Evolutionary conservation across 2,329 filamentous ascomycete genomes (phyloP), one percentile per base, ranked within the genome.

Genomic region (Nemania sp.): DNA sequence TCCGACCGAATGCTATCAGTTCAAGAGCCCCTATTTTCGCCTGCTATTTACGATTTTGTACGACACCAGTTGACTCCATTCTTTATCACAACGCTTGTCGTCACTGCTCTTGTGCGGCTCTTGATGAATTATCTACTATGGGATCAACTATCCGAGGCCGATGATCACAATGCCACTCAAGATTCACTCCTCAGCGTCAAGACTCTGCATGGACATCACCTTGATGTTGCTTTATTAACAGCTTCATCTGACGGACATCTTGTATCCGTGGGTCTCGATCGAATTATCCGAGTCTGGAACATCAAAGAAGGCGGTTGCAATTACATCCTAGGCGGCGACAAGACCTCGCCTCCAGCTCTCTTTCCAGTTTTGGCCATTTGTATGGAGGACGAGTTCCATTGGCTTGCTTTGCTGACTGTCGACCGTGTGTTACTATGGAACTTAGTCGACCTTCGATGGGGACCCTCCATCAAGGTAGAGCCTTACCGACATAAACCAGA

Each of bases 81-180:
- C 59, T 68, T 88, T 5, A 77, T 90, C 7, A 83, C 85, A 12
- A 78, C 91, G 3, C 73, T 91, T 0, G 80, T 90, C 20, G 75
- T 87, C 2, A 78, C 89, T 15, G 86, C 86, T 9, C 83, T 84
- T 17, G 83, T 93, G 25, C 86, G 86, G 1, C 75, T 92, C 7
- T 78, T 93, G 7, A 90, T 91, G 79, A 91, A 88, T 64, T 90
- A 90, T 68, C 78, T 94, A 5, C 77, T 94, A 0, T 90, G 86
- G 83, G 87, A 88, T 59, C 86, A 89, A 55, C 76, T 81, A 57
- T 74, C 76, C 6, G 74, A 79, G 18, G 76, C 76, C 13, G 79
- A 80, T 1, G 76, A 77, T 6, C 77, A 82, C 9, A 76, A 80
- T 5, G 76, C 72, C 0, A 76, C 79, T n/a, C 77, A 80, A 32